These are phyloP conservation scores for Antitrichia curtipendula DNA, from an alignment of 225 moss, liverwort and hornwort genomes.

Conservation along the genomic window DNA sequence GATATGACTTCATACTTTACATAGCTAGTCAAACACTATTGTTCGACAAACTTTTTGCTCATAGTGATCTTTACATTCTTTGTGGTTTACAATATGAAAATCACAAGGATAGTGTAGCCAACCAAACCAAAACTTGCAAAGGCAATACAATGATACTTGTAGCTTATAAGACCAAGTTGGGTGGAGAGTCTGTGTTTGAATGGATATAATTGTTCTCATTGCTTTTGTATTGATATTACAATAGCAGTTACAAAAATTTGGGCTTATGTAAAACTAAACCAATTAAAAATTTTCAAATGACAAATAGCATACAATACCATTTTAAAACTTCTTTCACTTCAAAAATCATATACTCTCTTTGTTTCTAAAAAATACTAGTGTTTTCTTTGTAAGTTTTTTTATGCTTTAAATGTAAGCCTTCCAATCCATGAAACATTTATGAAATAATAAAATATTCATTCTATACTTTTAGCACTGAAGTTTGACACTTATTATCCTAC, in stretches of 20 bases:
- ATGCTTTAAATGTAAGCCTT: too few relatives aligned
- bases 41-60: not conserved
- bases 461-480: not conserved
- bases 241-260: too few relatives aligned
- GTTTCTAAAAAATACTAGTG: too few relatives aligned
- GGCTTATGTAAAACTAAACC: not conserved
- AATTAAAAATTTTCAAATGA: not conserved
- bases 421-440: not conserved
- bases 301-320: not conserved
- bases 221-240: not conserved
- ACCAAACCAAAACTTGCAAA: not conserved
- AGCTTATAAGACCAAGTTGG: not conserved
- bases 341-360: not conserved
- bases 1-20: fast-evolving
- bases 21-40: not conserved
- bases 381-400: too few relatives aligned
- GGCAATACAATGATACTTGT: not conserved
- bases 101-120: not conserved
- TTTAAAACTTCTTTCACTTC: not conserved
- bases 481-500: not conserved
- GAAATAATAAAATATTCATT: not conserved
- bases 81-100: not conserved
- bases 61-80: not conserved
- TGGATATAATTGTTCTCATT: too few relatives aligned
- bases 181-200: fast-evolving